Conservation (phyloP, 2,329 filamentous ascomycete genomes). For the Botrytis porri region DNA sequence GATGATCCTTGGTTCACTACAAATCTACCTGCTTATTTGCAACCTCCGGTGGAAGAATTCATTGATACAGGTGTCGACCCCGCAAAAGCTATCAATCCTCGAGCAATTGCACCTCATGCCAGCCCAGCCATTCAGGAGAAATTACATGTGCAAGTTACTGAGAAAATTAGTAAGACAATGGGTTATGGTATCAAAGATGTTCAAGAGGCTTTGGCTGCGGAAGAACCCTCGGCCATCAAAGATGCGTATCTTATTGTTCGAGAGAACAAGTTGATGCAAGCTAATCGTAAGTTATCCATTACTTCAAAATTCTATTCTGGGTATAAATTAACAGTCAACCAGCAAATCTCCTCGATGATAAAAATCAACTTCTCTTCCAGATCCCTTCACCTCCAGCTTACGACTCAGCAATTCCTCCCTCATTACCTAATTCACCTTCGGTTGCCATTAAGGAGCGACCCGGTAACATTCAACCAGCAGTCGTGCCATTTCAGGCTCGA, state of each 20-base stretch:
- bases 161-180: conserved; percentile 97
- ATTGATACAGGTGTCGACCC: conserved; percentile 91
- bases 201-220: conserved; percentile 84
- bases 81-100: conserved; percentile 83
- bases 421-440: conserved; percentile 2
- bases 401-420: conserved; percentile 35
- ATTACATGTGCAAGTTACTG: conserved; percentile 86
- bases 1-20: conserved; percentile 91
- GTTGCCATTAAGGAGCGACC: conserved; percentile 13
- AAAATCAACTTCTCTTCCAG: conserved; percentile 46
- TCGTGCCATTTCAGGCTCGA: conserved; percentile 21
- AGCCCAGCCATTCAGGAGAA: conserved; percentile 79
- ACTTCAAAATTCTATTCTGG: not conserved
- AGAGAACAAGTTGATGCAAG: conserved; percentile 96
- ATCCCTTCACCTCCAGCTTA: conserved; percentile 54
- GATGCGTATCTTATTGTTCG: conserved; percentile 97
- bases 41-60: conserved; percentile 86
- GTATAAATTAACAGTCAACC: conserved; percentile 23
- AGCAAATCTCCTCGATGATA: conserved; percentile 38
- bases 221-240: conserved; percentile 96
- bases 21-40: conserved; percentile 81
- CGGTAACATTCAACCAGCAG: conserved; percentile 7
- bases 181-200: conserved; percentile 94
- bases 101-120: conserved; percentile 75
- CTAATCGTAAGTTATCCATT: conserved; percentile 67